Percentiles rank a stretch among this genome's conserved stretches.
phyloP scores from a whole-genome alignment of 768 basidiomycete genomes.

The Naganishia vishniacii region DNA sequence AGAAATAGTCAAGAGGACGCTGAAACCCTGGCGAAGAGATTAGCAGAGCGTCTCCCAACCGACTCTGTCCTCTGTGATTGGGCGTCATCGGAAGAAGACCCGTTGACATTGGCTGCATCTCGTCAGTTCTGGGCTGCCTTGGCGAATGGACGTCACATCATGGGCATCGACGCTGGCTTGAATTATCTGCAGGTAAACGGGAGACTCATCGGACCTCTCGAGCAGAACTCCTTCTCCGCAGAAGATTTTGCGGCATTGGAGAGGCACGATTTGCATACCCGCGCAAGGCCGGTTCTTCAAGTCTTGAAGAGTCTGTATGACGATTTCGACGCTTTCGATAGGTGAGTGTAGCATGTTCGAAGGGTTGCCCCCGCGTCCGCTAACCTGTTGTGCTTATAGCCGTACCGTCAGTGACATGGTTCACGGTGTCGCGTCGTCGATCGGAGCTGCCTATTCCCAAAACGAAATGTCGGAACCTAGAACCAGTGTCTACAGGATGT shows the following conservation, averaged over 20 bases:
- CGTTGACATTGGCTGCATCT: conserved; percentile 29
- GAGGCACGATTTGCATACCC: conserved; percentile 66
- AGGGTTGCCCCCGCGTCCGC: background rate
- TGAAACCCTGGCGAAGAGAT: background rate
- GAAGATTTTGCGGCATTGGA: conserved; percentile 71
- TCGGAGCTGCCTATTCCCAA: conserved; percentile 60
- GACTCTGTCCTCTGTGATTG: background rate
- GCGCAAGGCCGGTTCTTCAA: conserved; percentile 63
- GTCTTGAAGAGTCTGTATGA: conserved; percentile 59
- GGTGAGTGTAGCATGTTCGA: conserved; percentile 47
- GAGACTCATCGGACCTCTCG: conserved; percentile 74
- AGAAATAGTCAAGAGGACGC: background rate
- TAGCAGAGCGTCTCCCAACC: background rate
- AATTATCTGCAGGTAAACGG: conserved; percentile 73
- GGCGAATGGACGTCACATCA: conserved; percentile 49
- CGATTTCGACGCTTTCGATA: conserved; percentile 49
- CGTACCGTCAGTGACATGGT: conserved; percentile 58
- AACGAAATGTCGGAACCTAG: conserved; percentile 35
- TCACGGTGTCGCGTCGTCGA: conserved; percentile 63
- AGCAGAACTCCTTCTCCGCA: conserved; percentile 57
- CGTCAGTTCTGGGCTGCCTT: conserved; percentile 40
- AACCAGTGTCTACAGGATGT: conserved; percentile 22
- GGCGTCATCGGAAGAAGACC: background rate
- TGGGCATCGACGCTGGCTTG: conserved; percentile 58
- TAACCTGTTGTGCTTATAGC: conserved; percentile 48